A percentile compares a stretch with the other conserved stretches of the same genome.
phyloP scores from a whole-genome alignment of 2,329 filamentous ascomycete species.

The Coleophoma cylindrospora region DNA sequence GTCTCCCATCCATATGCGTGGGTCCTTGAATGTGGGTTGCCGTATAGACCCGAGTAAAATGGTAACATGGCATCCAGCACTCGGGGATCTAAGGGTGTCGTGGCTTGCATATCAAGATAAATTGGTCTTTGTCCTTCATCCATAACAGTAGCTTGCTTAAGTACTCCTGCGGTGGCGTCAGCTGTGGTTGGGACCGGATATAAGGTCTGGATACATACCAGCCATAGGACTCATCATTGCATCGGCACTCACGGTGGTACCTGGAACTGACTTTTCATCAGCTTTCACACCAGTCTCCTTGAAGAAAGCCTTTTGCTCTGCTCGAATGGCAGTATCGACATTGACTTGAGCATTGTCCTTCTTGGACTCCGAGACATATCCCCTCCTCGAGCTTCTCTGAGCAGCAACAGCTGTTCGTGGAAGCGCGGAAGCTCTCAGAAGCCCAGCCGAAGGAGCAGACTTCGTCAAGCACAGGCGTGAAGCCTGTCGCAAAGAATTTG shows the following conservation, averaged over 20 bases:
- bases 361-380: constrained; percentile 82
- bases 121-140: constrained; percentile 90
- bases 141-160: constrained; percentile 90
- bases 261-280: constrained; percentile 18
- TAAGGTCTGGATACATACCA: constrained; percentile 33
- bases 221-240: constrained; percentile 78
- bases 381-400: constrained; percentile 39
- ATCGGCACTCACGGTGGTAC: constrained; percentile 30
- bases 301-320: constrained; percentile 80
- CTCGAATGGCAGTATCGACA: constrained; percentile 76
- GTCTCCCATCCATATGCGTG: constrained; percentile 99
- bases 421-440: constrained; percentile 17
- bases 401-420: constrained; percentile 14
- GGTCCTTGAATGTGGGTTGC: constrained; percentile 94
- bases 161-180: constrained; percentile 49
- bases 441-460: constrained; percentile 14
- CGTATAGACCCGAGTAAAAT: constrained; percentile 87
- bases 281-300: constrained; percentile 32
- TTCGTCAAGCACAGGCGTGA: constrained; percentile 25
- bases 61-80: constrained; percentile 97
- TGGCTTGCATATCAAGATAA: constrained; percentile 98
- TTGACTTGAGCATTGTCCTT: constrained; percentile 75
- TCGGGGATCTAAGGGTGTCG: constrained; percentile 88
- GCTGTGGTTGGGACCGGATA: constrained; percentile 11
- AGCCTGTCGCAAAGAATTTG: constrained; percentile 25